A percentile compares a stretch with the other conserved stretches of the same genome.
Evolutionary conservation across 352 stramenopile genomes (phyloP).

Genomic region (Saprolegnia parasitica): DNA sequence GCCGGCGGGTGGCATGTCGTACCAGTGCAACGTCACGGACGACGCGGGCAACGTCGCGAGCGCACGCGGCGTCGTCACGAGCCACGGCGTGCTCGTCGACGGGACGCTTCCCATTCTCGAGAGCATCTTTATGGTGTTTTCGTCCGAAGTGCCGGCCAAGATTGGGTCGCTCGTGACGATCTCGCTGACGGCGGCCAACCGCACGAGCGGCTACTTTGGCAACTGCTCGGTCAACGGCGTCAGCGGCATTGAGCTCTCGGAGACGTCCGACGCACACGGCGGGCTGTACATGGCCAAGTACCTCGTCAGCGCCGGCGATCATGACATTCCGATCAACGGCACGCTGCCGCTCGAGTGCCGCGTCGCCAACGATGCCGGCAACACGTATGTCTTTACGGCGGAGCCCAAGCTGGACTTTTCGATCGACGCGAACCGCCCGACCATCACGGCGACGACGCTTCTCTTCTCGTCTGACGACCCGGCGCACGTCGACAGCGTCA

Average conservation of each 20-base stretch:
- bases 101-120: constrained; percentile 14
- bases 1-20: constrained; percentile 1
- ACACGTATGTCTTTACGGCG: constrained; percentile 39
- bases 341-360: constrained; percentile 44
- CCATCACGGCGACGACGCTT: constrained; percentile 42
- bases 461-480: constrained; percentile 56
- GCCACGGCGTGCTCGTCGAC: constrained; percentile 1
- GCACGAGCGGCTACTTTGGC: constrained; percentile 45
- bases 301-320: constrained; percentile 42
- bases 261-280: constrained; percentile 39
- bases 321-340: constrained; percentile 32
- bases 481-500: constrained; percentile 57
- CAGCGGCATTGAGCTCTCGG: constrained; percentile 37
- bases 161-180: constrained; percentile 54
- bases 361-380: constrained; percentile 41
- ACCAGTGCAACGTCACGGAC: constrained; percentile 27
- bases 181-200: constrained; percentile 40
- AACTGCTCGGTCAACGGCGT: constrained; percentile 50
- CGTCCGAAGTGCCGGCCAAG: constrained; percentile 52
- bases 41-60: constrained; percentile 16
- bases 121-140: constrained; percentile 54
- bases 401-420: constrained; percentile 42
- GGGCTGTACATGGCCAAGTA: constrained; percentile 69
- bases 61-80: constrained; percentile 3
- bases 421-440: constrained; percentile 49